phyloP scores from a whole-genome alignment of 495 filamentous ascomycete species.

The Friedmanniomyces simplex region DNA sequence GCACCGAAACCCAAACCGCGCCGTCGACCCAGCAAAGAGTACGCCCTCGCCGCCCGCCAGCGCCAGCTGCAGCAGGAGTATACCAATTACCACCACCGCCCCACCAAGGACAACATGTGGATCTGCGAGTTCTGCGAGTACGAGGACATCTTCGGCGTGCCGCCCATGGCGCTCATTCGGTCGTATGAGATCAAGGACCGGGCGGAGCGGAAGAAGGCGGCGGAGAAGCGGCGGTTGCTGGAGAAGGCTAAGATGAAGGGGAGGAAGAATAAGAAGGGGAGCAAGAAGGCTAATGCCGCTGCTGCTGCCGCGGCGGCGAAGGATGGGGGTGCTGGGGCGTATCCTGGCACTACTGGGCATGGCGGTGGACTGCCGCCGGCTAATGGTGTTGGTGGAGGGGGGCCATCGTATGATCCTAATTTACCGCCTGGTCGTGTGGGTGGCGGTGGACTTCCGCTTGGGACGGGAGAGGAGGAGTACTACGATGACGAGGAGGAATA shows the following conservation, averaged over 20 bases:
- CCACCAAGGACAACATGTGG: conserved; percentile 69
- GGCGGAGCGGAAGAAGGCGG: conserved; percentile 65
- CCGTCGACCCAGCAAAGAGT: conserved; percentile 44
- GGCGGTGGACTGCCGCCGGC: too few species aligned
- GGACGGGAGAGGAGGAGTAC: background rate
- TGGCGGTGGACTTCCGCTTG: conserved; percentile 4
- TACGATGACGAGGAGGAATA: conserved; percentile 5
- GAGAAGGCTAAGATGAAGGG: conserved; percentile 96
- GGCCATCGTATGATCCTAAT: conserved; percentile 6
- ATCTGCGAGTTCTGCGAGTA: conserved; percentile 59
- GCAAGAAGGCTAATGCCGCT: conserved; percentile 40
- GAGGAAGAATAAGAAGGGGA: conserved; percentile 66
- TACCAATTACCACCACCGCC: conserved; percentile 65
- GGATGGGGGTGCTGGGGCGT: too few species aligned
- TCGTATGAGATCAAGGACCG: conserved; percentile 93
- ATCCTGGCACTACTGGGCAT: too few species aligned
- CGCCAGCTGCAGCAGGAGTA: conserved; percentile 61
- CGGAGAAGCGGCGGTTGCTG: conserved; percentile 71
- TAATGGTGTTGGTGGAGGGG: background rate
- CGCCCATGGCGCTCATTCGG: conserved; percentile 73
- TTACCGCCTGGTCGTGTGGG: conserved; percentile 3
- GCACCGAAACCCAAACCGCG: conserved; percentile 40
- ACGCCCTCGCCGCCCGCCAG: conserved; percentile 53
- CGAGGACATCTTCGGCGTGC: conserved; percentile 43
- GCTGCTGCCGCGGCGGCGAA: background rate